Conservation (phyloP, 805 yeast species). For the Yamadazyma tumulicola region DNA sequence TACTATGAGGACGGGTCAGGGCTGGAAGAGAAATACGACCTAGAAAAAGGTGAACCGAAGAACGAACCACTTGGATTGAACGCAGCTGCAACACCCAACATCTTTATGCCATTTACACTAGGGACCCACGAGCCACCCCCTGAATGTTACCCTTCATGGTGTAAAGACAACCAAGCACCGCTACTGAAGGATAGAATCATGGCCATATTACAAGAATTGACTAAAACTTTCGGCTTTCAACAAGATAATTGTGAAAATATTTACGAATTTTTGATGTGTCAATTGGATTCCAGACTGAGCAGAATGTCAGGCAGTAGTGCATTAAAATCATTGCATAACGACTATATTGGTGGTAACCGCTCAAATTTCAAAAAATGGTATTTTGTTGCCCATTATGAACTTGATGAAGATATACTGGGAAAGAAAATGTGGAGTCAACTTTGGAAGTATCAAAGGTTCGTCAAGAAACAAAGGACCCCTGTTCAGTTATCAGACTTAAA, state of each 20-base stretch:
- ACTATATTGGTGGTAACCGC: slow-evolving; percentile 81
- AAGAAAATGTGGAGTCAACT: slow-evolving; percentile 16
- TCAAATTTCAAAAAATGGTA: slow-evolving; percentile 92
- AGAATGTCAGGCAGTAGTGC: slow-evolving; percentile 73
- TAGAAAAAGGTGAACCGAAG: no score
- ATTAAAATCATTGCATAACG: slow-evolving; percentile 73
- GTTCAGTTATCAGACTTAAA: slow-evolving; percentile 6
- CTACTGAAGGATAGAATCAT: slow-evolving; percentile 48
- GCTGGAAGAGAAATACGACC: no score
- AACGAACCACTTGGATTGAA: no score
- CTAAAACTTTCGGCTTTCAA: slow-evolving; percentile 80
- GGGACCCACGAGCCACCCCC: no score
- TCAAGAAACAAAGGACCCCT: slow-evolving; percentile 38
- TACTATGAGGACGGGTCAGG: no score
- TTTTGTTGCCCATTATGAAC: slow-evolving; percentile 76
- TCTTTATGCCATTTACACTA: no score
- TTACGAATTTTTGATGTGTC: slow-evolving; percentile 74
- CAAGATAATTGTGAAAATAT: slow-evolving; percentile 72
- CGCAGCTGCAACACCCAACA: no score
- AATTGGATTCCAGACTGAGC: slow-evolving; percentile 83
- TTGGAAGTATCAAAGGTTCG: slow-evolving; percentile 14
- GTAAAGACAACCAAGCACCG: slow-evolving; percentile 21
- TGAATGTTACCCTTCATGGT: slow-evolving; percentile 19
- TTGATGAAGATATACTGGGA: slow-evolving; percentile 43
- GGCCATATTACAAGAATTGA: slow-evolving; percentile 54